phyloP scores from a whole-genome alignment of 345 rosid genomes.

The Boechera divaricarpa region DNA sequence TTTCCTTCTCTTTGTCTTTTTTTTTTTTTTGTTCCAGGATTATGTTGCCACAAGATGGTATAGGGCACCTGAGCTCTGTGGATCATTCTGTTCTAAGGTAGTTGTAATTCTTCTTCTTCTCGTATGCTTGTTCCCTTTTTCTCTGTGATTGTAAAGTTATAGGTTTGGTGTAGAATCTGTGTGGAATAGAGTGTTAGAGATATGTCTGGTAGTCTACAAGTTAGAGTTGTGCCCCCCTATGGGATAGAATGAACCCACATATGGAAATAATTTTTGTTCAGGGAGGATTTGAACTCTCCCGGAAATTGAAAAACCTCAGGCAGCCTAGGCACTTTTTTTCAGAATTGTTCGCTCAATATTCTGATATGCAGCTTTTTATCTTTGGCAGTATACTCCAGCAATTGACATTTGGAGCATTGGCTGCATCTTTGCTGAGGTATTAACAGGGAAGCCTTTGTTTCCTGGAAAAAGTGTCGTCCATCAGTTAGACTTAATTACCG shows the following conservation, averaged over 20 bases:
- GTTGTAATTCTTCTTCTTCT: conserved; percentile 23
- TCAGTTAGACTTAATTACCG: conserved; percentile 94
- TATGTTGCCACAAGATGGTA: conserved; percentile 99
- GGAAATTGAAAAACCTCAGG: conserved; percentile 42
- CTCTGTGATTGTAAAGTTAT: conserved; percentile 28
- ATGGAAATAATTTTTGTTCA: conserved; percentile 83
- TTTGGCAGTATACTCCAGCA: conserved; percentile 98
- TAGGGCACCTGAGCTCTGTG: conserved; percentile 98
- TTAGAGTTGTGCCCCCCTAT: conserved; percentile 35
- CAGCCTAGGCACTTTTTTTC: neutral
- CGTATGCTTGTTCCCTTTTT: conserved; percentile 8
- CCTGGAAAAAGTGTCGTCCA: conserved; percentile 98
- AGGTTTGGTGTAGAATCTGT: conserved; percentile 18
- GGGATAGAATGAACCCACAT: conserved; percentile 31
- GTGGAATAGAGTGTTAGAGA: neutral
- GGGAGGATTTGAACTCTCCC: conserved; percentile 87
- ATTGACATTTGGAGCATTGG: conserved; percentile 98
- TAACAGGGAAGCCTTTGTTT: conserved; percentile 95
- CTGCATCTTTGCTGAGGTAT: conserved; percentile 97
- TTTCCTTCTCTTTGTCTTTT: conserved; percentile 15
- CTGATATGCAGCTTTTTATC: conserved; percentile 42
- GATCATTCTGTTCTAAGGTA: conserved; percentile 97
- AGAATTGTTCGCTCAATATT: conserved; percentile 34
- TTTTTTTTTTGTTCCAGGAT: conserved; percentile 56
- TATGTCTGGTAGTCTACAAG: conserved; percentile 1